A percentile compares a stretch with the other conserved stretches of the same genome.
phyloP scores from a whole-genome alignment of 106 monocot species.

The Dioscorea alata region DNA sequence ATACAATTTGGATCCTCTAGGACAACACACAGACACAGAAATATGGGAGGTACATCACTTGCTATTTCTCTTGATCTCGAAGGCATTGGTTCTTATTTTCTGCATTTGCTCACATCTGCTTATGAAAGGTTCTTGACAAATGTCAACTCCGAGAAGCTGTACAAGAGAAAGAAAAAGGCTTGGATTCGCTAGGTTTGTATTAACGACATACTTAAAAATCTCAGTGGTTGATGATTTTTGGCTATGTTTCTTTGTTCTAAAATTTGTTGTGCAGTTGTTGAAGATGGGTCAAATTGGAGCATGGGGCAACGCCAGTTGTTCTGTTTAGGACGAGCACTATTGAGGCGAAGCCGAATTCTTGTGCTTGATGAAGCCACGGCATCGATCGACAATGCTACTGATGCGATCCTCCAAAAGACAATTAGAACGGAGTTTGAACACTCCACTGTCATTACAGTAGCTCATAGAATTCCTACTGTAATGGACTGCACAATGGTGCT shows the following conservation, averaged over 20 bases:
- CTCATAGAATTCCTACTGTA: slow-evolving; percentile 93
- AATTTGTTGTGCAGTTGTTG: slow-evolving; percentile 37
- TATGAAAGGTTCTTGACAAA: slow-evolving; percentile 50
- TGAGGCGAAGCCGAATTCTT: slow-evolving; percentile 70
- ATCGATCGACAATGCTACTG: slow-evolving; percentile 90
- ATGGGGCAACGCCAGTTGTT: slow-evolving; percentile 91
- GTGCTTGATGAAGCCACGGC: slow-evolving; percentile 98
- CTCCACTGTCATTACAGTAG: slow-evolving; percentile 89
- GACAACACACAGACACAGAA: slow-evolving; percentile 52
- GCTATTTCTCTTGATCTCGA: too few relatives aligned
- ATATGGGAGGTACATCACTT: slow-evolving; percentile 59
- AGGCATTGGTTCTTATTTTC: too few relatives aligned
- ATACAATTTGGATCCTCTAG: slow-evolving; percentile 83
- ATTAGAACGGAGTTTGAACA: slow-evolving; percentile 73
- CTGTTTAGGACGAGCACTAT: slow-evolving; percentile 79
- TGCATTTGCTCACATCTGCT: too few relatives aligned
- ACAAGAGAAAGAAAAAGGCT: slow-evolving; percentile 57
- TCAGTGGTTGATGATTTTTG: neutral
- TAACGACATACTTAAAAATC: neutral
- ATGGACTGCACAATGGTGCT: slow-evolving; percentile 96
- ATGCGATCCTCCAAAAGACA: slow-evolving; percentile 83
- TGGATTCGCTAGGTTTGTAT: slow-evolving; percentile 64
- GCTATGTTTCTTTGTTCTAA: neutral
- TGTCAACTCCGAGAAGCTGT: slow-evolving; percentile 86
- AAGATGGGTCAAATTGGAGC: slow-evolving; percentile 98